These are phyloP conservation scores for Echites panduratus DNA, from an alignment of 257 asterid genomes.

Conservation along the genomic window DNA sequence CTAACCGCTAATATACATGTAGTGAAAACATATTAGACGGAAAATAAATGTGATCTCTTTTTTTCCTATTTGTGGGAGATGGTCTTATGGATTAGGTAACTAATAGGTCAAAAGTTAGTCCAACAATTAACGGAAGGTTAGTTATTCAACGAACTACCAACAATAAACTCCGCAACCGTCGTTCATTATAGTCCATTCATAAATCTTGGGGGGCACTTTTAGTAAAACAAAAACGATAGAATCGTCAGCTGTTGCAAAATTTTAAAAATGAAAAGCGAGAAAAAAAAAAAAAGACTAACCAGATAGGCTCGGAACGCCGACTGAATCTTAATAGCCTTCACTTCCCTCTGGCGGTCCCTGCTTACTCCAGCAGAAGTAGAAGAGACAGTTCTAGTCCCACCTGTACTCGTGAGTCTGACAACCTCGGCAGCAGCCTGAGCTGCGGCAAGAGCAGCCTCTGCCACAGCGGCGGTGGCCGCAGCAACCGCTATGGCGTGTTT, in stretches of 20 bases:
- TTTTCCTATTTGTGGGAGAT: not conserved
- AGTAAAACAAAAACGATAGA: not conserved
- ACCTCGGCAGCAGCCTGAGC: conserved; percentile 98
- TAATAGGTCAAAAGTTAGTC: not conserved
- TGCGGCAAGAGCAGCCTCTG: conserved; percentile 98
- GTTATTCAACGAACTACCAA: not conserved
- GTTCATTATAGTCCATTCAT: not conserved
- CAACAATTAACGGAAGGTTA: not conserved
- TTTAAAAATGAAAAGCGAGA: not conserved
- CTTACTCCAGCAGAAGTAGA: conserved; percentile 23
- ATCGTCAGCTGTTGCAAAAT: not conserved
- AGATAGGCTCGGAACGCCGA: conserved; percentile 89
- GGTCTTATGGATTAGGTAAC: not conserved
- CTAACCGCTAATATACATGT: not conserved
- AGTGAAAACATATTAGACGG: not conserved
- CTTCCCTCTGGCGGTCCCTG: conserved; percentile 44
- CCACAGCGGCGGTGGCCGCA: conserved; percentile 95
- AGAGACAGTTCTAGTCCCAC: conserved; percentile 37
- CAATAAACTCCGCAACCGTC: not conserved
- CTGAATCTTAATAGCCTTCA: conserved; percentile 81
- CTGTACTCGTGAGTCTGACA: conserved; percentile 54
- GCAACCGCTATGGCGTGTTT: conserved; percentile 96
- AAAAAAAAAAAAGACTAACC: conserved; percentile 36
- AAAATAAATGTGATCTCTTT: not conserved
- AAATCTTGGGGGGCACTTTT: not conserved